Base-by-base conservation (phyloP, 2,329 filamentous ascomycete species). In the Ophiocordyceps polyrhachis-furcata region DNA sequence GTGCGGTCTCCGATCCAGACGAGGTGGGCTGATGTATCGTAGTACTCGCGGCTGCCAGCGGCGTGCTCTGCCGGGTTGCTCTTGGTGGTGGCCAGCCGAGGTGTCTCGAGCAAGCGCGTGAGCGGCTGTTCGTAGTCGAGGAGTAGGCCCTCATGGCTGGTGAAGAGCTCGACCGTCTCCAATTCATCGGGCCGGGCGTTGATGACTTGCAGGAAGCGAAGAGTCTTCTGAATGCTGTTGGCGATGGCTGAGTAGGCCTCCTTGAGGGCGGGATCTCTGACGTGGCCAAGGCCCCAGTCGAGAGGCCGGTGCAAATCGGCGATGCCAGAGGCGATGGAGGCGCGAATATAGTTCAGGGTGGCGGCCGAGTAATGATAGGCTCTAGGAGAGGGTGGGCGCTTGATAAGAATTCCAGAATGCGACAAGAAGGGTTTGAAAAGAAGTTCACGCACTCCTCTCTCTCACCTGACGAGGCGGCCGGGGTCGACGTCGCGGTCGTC, bases 1-100 rank as follows among this genome's bases (percentile, higher is more conserved):
- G 91, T 98, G 51, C 91, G 83, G 62, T 98, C 91, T 45, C 91
- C 91, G 54, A 98, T 93, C 91, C 91, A 98, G 60, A 98, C 74
- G 68, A 98, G 96, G 60, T 98, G 91, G 0, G 86, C 85, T 5
- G 86, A 93, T 0, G 89, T 96, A 63, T 94, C 83, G 67, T 93
- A 96, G 73, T 84, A 93, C 55, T 80, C 78, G 55, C 74, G 75
- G n/a, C 42, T 37, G 42, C 12, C n/a, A 4, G 43, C 14, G 6
- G 37, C 42, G 25, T 43, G 2, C n/a, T 31, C n/a, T 17, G 13
- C 44, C 43, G 15, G 45, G 45, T 48, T 50, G 42, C 45, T 49
- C 25, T 15, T 25, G 40, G 19, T 3, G 40, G 40, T 23, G 21
- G 19, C 40, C 20, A 20, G 41, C n/a, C 41, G 41, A 17, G 5